Conservation (phyloP, 495 filamentous ascomycete species). For the Lophiostoma macrostomum region DNA sequence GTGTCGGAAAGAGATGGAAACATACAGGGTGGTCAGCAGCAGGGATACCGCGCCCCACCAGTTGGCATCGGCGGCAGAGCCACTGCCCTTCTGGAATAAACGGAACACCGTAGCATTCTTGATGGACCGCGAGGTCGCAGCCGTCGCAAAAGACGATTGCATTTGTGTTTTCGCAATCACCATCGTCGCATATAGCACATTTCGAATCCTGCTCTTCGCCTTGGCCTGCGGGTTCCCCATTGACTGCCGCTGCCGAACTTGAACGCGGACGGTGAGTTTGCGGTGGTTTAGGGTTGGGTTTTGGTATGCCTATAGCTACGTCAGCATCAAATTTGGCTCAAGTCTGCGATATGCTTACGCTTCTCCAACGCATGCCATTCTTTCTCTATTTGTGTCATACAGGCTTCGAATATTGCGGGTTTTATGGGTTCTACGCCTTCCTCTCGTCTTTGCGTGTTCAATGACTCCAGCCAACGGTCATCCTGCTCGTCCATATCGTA, state of each 20-base stretch:
- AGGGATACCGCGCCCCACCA: slow-evolving; percentile 85
- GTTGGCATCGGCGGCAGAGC: slow-evolving; percentile 94
- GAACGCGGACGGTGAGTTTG: slow-evolving; percentile 87
- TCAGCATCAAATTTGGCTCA: slow-evolving; percentile 10
- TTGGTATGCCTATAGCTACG: slow-evolving; percentile 62
- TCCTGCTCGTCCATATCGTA: slow-evolving; percentile 99
- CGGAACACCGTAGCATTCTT: slow-evolving; percentile 98
- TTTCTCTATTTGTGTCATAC: slow-evolving; percentile 98
- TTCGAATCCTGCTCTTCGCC: slow-evolving; percentile 97
- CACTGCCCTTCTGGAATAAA: slow-evolving; percentile 99
- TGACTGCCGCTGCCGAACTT: slow-evolving; percentile 87
- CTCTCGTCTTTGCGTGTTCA: slow-evolving; percentile 71
- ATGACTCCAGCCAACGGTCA: slow-evolving; percentile 86
- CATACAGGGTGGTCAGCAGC: slow-evolving; percentile 49
- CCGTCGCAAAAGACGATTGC: slow-evolving; percentile 99
- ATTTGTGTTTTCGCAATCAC: slow-evolving; percentile 99
- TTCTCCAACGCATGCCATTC: slow-evolving; percentile 97
- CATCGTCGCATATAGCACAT: slow-evolving; percentile 96
- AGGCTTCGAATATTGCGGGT: slow-evolving; percentile 91
- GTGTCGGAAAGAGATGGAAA: slow-evolving; percentile 1
- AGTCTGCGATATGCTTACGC: slow-evolving; percentile 42
- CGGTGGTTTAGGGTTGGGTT: slow-evolving; percentile 90
- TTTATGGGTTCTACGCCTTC: slow-evolving; percentile 77
- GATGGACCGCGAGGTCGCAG: slow-evolving; percentile 95
- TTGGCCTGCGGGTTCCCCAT: slow-evolving; percentile 73